Base-by-base conservation (phyloP, 1,284 basidiomycete species). In the Violaceomyces palustris region DNA sequence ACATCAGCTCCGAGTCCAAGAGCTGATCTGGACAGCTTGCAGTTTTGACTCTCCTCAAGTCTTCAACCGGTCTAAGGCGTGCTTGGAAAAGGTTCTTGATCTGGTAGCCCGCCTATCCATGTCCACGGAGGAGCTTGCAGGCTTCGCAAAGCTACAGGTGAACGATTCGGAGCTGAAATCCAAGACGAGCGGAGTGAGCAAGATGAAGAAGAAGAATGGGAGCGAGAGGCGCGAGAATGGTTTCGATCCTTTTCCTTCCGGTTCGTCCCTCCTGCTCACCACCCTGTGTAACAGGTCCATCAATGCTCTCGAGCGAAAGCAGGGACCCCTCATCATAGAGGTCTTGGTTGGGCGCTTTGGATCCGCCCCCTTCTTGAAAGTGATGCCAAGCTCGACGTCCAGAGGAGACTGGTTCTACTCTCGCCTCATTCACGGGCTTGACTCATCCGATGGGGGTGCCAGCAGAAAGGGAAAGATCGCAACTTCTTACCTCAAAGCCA, bases 11-110 rank as follows among this genome's bases (percentile, higher is more conserved):
- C 39, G 42, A 24, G 31, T 58, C 9, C 47, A 50, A 30, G 44
- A 58, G 23, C 38, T 58, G 25, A 42, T 58, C 28, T 58, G 55
- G 55, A 53, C 55, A n/a, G 46, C 55, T 9, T 58, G 55, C 9
- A 46, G 47, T 22, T 50, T 47, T 14, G 55, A 58, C 18, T 32
- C 50, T 11, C 53, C 55, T 0, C 55, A 58, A 15, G 46, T 58
- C 1, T 49, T 50, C 0, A 54, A 46, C 17, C 24, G 55, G 17
- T 50, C 46, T 28, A 58, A 50, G 14, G 39, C 46, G 19, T 43
- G 53, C n/a, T 45, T 53, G 14, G 55, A 58, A 22, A 39, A 46
- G 8, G 28, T 50, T 32, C 30, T 58, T 27, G 28, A 30, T 2
- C 29, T 58, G 7, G 30, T 58, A 8, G 29, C 50, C 22, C 11